Base-by-base conservation (phyloP, 768 basidiomycete species). In the Leccinum incarnatum region DNA sequence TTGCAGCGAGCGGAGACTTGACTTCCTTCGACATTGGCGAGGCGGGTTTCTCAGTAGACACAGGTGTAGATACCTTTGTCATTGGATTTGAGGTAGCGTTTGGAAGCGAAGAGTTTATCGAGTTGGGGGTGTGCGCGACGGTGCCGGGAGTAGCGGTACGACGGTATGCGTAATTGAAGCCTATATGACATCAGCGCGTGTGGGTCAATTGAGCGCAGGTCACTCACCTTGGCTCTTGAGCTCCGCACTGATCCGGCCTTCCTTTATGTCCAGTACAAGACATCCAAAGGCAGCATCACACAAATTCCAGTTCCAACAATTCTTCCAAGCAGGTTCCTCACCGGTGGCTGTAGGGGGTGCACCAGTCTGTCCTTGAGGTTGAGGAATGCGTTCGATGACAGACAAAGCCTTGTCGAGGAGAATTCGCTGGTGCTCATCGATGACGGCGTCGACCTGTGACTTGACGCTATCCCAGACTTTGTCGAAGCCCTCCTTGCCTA, bases 291-390 rank as follows among this genome's bases (percentile, higher is more conserved):
- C 91, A 6, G 96, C 96, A 65, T 99, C 97, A 62, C 95, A 95
- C 46, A 98, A 76, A 68, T 98, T 96, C 96, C 96, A 97, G 71
- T 97, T 94, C 96, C 96, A 98, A 71, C 93, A 94, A 72, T 97
- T 98, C 75, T 98, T 99, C 97, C 97, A 99, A 0, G 92, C 87
- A 3, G 89, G 86, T 66, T 98, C 95, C 72, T 99, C 96, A 2
- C 83, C 81, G 2, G 82, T 79, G 9, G 81, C 77, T 1, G 81
- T 78, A 8, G 81, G 78, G 0, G 77, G 79, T 5, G 69, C 63
- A 19, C 72, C 73, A 4, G 65, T 68, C 17, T 73, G 71, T 34
- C 73, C 72, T 29, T 81, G 78, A 0, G 78, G 63, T 5, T 81
- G 76, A 1, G 95, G 95, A 6, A 97, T 75, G 49, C 92, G 84